A percentile compares a stretch with the other conserved stretches of the same genome.
Evolutionary conservation across 257 asterid genomes (phyloP).

Genomic region (Mitragyna speciosa): DNA sequence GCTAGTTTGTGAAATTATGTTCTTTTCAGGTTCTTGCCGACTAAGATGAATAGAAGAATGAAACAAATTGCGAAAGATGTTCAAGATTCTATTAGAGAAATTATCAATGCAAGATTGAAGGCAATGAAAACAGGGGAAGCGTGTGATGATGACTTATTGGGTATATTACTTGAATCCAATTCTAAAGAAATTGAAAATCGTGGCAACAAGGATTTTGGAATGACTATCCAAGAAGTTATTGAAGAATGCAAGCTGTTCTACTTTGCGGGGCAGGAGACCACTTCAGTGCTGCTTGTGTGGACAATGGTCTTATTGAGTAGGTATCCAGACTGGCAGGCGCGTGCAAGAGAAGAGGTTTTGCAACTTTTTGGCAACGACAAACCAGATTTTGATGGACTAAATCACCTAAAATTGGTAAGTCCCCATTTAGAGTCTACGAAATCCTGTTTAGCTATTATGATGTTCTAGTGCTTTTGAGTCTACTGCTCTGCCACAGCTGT

Average conservation of each 20-base stretch:
- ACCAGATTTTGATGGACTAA: slow-evolving; percentile 28
- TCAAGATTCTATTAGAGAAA: neutral
- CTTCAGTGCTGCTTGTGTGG: slow-evolving; percentile 10
- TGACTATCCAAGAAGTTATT: slow-evolving; percentile 2
- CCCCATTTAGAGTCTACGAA: neutral
- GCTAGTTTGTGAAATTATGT: neutral
- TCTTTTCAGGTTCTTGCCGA: slow-evolving; percentile 6
- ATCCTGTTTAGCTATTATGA: no score
- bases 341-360: slow-evolving; percentile 32
- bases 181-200: neutral
- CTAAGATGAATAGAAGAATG: slow-evolving; percentile 10
- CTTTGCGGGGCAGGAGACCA: slow-evolving; percentile 15
- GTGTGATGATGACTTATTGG: slow-evolving; percentile 1
- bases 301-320: slow-evolving; percentile 6
- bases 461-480: neutral
- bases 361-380: slow-evolving; percentile 7
- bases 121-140: neutral
- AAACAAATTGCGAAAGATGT: neutral
- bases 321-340: slow-evolving; percentile 28
- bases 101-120: slow-evolving; percentile 4
- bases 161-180: slow-evolving; percentile 6
- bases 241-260: slow-evolving; percentile 15
- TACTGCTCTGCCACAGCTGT: no score
- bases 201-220: neutral
- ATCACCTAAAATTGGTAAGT: slow-evolving; percentile 29